Evolutionary conservation across 176 grass and related monocot species (phyloP).

Genomic region (Aegilops sharonensis): DNA sequence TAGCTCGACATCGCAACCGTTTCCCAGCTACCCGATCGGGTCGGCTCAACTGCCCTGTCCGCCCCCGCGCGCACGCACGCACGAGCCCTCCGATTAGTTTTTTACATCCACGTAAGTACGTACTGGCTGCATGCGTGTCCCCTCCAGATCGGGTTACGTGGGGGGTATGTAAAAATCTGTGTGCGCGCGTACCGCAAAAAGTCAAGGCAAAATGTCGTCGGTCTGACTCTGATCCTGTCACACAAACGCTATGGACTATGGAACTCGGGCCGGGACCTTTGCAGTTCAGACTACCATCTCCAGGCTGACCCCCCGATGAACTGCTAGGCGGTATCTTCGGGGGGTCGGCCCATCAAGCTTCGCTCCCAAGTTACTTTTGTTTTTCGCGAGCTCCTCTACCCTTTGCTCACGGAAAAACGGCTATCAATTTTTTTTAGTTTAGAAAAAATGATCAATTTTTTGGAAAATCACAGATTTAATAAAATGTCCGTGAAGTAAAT

Average conservation of each 20-base stretch:
- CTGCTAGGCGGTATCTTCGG: no score
- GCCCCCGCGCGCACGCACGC: background rate
- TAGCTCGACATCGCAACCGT: background rate
- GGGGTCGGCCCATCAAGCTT: no score
- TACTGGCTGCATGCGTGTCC: background rate
- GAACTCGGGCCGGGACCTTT: no score
- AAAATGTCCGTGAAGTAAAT: no score
- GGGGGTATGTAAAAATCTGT: background rate
- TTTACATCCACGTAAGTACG: background rate
- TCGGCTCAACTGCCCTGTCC: conserved; percentile 39
- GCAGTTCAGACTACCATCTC: no score
- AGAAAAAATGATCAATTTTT: no score
- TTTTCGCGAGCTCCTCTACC: no score
- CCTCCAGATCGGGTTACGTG: background rate
- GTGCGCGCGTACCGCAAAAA: background rate
- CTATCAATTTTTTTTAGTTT: no score
- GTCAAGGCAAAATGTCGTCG: background rate
- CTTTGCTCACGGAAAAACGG: no score
- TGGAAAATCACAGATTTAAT: no score
- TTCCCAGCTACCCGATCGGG: conserved; percentile 47
- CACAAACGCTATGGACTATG: background rate
- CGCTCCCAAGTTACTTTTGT: no score
- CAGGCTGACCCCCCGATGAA: no score
- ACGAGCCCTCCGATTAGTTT: background rate
- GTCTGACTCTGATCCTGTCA: background rate